These are phyloP conservation scores for Penicillium sp. DNA, from an alignment of 2,329 filamentous ascomycete species.

Conservation along the genomic window DNA sequence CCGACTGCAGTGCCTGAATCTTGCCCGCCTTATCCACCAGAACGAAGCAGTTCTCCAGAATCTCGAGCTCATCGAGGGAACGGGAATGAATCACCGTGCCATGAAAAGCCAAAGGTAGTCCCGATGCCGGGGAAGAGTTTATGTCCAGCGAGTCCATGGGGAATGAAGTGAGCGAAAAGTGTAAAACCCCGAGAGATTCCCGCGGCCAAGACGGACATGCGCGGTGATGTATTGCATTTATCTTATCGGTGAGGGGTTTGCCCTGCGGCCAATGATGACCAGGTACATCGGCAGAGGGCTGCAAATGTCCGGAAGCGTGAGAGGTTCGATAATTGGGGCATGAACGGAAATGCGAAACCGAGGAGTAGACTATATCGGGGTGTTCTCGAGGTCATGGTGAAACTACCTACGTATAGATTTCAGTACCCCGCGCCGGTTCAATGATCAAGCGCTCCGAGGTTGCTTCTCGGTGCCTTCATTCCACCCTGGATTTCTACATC, in stretches of 20 bases:
- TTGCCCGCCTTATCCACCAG: conserved; percentile 30
- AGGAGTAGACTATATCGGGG: too few species aligned
- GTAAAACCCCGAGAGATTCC: background rate
- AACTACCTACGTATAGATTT: too few species aligned
- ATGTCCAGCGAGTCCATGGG: conserved; percentile 13
- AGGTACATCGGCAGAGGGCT: background rate
- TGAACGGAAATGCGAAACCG: too few species aligned
- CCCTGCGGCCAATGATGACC: background rate
- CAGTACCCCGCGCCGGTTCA: too few species aligned
- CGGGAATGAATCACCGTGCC: conserved; percentile 36
- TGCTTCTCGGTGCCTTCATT: too few species aligned
- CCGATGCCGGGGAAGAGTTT: conserved; percentile 9
- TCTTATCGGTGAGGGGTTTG: conserved; percentile 10
- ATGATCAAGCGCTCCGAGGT: too few species aligned
- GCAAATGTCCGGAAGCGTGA: background rate
- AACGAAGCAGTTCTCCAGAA: conserved; percentile 33
- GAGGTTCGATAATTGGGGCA: too few species aligned
- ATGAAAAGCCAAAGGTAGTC: conserved; percentile 33
- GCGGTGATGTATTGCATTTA: background rate
- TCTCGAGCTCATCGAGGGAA: conserved; percentile 25
- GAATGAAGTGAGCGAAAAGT: background rate
- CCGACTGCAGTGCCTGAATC: conserved; percentile 29
- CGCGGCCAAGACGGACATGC: background rate
- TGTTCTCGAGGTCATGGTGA: too few species aligned
- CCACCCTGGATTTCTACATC: too few species aligned